Percentiles rank a stretch among this genome's conserved stretches.
Conservation (phyloP, 2,329 filamentous ascomycete species). For the Pestalotiopsis sp. region DNA sequence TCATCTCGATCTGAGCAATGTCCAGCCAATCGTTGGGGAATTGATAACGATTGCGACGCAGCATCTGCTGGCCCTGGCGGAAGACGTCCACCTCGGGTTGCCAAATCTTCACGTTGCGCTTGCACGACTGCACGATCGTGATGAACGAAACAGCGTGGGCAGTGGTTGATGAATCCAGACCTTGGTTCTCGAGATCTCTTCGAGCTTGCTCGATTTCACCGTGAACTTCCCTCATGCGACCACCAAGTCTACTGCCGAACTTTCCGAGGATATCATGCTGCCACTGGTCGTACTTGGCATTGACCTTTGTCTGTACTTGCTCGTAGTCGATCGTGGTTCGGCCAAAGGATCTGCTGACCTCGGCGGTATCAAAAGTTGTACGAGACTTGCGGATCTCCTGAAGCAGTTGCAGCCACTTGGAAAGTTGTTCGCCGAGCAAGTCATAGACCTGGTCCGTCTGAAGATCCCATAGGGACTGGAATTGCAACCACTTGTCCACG, state of each 20-base stretch:
- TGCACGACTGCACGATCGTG: slow-evolving; percentile 94
- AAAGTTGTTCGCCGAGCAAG: slow-evolving; percentile 85
- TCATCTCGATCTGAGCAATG: slow-evolving; percentile 93
- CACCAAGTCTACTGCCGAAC: slow-evolving; percentile 87
- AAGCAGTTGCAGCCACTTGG: slow-evolving; percentile 92
- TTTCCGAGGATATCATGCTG: slow-evolving; percentile 95
- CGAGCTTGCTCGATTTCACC: slow-evolving; percentile 90
- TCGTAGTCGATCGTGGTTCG: slow-evolving; percentile 97
- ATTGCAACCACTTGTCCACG: slow-evolving; percentile 97
- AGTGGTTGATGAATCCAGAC: slow-evolving; percentile 90
- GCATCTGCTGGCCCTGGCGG: slow-evolving; percentile 89
- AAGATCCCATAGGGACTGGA: slow-evolving; percentile 97
- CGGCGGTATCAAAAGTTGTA: slow-evolving; percentile 95
- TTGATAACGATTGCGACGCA: slow-evolving; percentile 90
- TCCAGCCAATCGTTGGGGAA: slow-evolving; percentile 93
- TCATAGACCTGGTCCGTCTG: slow-evolving; percentile 96
- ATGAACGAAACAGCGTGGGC: slow-evolving; percentile 98
- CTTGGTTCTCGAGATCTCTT: slow-evolving; percentile 87
- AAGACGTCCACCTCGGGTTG: slow-evolving; percentile 96
- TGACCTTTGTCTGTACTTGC: slow-evolving; percentile 97
- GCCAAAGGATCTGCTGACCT: slow-evolving; percentile 89
- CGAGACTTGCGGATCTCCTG: slow-evolving; percentile 96
- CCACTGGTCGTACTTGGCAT: slow-evolving; percentile 99
- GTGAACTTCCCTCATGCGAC: slow-evolving; percentile 89
- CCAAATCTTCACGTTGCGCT: slow-evolving; percentile 91